Base-by-base conservation (phyloP, 768 basidiomycete genomes). In the Guyanaporus albipodus region DNA sequence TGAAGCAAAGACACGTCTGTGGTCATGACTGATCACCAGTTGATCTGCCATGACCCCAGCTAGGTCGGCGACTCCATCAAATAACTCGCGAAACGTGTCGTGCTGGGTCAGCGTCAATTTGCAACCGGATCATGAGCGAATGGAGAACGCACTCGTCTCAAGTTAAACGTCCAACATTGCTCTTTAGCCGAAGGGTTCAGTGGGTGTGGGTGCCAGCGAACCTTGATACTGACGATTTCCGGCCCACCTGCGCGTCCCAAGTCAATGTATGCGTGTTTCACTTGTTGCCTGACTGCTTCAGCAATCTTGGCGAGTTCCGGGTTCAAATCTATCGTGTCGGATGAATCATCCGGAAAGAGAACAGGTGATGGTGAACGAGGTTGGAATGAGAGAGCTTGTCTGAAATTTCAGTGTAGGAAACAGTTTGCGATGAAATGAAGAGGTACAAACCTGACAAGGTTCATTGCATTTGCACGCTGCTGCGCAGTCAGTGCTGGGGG, bases 141-240 rank as follows among this genome's bases (percentile, higher is more conserved):
- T 37, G 32, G 31, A 21, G n/a, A 23, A 58, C 74, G 22, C 50
- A 85, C 87, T 60, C 79, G 73, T 53, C 75, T 77, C 55, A 85
- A 74, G 54, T 70, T 74, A 59, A 83, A 85, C 3, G 62, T 62
- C 75, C 77, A 81, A 6, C 62, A 55, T 21, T 71, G 55, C 21
- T 70, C 59, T 50, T 67, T 61, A 3, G 70, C 75, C 9, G 59
- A 55, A 23, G 63, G 40, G 43, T 81, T 69, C 29, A 70, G 61
- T 6, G 87, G 87, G 66, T 89, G 87, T 6, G 77, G 77, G 27
- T 69, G 70, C 85, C 86, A 89, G 39, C 68, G 73, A 11, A 89
- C 80, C 31, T 66, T 73, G 34, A 89, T 64, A 17, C 64, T 65
- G 15, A 88, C 73, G 49, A 59, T 28, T 55, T 68, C 56, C 21